Base-by-base conservation (phyloP, 306 rosid species). In the Prunus campanulata region DNA sequence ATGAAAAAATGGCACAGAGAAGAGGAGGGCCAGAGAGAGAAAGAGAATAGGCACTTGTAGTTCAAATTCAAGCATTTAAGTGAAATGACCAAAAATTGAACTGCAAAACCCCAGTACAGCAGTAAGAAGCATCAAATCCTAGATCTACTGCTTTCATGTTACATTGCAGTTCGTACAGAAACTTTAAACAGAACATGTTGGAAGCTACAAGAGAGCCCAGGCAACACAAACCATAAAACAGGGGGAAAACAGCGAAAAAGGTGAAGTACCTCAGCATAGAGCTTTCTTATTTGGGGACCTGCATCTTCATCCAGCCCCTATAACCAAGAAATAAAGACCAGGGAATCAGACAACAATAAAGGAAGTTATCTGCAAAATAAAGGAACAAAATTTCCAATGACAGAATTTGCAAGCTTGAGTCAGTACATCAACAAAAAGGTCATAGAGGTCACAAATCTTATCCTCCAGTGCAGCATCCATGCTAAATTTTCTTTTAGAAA, bases 381-480 rank as follows among this genome's bases (percentile, higher is more conserved):
- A 48, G 35, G 18, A 81, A 77, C 68, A 70, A 77, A 64, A 16
- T n/a, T 60, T 79, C 49, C 60, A 55, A 68, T 19, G 75, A 42
- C n/a, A n/a, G 74, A 77, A 73, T 65, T 76, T 57, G 80, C 77
- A 76, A 81, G 74, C 48, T 66, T 70, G 79, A 70, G 73, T 80
- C 65, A 69, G 63, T 90, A 96, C 99, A 85, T 96, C 99, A 81
- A 88, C 97, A 85, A 87, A 96, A 84, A 92, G 92, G 84, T 96
- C 98, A 74, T 96, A 96, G 74, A 96, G 98, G 80, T 96, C 99
- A 92, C 99, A 96, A 83, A 96, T 92, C 87, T 87, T 96, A 79
- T 96, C 99, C 88, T 96, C 98, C 89, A 96, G 51, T 51, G 87
- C 80, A 77, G 91, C 80, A 68, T 91, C 98, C 97, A 96, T 90